Evolutionary conservation across 1,284 basidiomycete genomes (phyloP).

Genomic region (Termitomyces sp.): DNA sequence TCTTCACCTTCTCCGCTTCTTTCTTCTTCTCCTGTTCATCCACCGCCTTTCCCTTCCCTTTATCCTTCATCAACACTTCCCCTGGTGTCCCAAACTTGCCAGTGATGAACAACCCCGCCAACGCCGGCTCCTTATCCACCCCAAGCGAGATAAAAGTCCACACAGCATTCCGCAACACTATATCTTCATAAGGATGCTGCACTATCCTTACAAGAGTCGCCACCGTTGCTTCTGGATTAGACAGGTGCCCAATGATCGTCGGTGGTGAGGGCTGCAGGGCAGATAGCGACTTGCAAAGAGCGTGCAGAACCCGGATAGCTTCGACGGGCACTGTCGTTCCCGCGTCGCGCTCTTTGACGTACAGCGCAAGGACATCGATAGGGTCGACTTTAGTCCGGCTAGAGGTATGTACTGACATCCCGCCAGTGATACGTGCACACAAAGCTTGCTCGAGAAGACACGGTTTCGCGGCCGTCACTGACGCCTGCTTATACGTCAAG

Average conservation of each 20-base stretch:
- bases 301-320: conserved; percentile 61
- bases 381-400: conserved; percentile 52
- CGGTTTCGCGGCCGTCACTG: conserved; percentile 37
- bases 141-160: conserved; percentile 84
- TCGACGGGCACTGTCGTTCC: conserved; percentile 57
- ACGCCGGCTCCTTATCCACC: conserved; percentile 82
- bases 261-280: conserved; percentile 52
- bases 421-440: conserved; percentile 56
- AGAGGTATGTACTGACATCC: conserved; percentile 43
- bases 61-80: conserved; percentile 24
- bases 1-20: conserved; percentile 30
- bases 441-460: conserved; percentile 73
- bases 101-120: conserved; percentile 78
- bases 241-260: conserved; percentile 68
- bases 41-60: conserved; percentile 31
- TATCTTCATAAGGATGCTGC: conserved; percentile 68
- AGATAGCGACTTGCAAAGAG: conserved; percentile 64
- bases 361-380: conserved; percentile 64
- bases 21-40: conserved; percentile 14
- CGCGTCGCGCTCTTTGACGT: conserved; percentile 58
- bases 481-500: conserved; percentile 56
- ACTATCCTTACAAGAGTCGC: conserved; percentile 59
- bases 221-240: conserved; percentile 65
- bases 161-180: conserved; percentile 62
- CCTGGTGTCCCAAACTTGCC: conserved; percentile 58